These are phyloP conservation scores for Phytophthora aleatoria DNA, from an alignment of 352 stramenopile species.

Conservation along the genomic window DNA sequence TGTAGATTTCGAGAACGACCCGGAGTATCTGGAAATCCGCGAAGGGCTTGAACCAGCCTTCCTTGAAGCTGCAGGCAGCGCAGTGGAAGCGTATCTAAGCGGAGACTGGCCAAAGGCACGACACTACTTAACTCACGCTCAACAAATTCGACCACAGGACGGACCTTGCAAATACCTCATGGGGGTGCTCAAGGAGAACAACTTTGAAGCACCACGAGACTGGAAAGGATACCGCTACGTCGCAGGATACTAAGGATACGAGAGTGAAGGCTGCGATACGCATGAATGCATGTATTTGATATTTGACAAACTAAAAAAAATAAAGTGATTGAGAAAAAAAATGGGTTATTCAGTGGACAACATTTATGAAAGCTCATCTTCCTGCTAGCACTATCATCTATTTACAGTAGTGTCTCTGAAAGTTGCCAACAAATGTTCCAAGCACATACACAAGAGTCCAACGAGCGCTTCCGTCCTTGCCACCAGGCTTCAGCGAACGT, in stretches of 20 bases:
- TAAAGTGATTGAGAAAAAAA: neutral
- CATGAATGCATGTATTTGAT: slow-evolving; percentile 1
- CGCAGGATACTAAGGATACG: slow-evolving; percentile 57
- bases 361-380: slow-evolving; percentile 10
- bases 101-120: slow-evolving; percentile 77
- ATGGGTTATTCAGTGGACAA: neutral
- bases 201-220: slow-evolving; percentile 86
- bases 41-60: slow-evolving; percentile 83
- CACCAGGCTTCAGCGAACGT: slow-evolving; percentile 7
- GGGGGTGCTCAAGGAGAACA: slow-evolving; percentile 84
- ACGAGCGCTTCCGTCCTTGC: slow-evolving; percentile 10
- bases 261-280: slow-evolving; percentile 1
- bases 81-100: slow-evolving; percentile 76
- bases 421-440: slow-evolving; percentile 11
- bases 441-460: slow-evolving; percentile 21
- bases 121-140: slow-evolving; percentile 74
- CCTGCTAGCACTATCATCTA: slow-evolving; percentile 19
- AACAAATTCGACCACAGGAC: slow-evolving; percentile 83
- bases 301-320: neutral
- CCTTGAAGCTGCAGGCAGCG: slow-evolving; percentile 64
- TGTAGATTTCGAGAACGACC: slow-evolving; percentile 85
- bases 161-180: slow-evolving; percentile 92
- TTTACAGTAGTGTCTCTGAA: slow-evolving; percentile 17
- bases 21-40: slow-evolving; percentile 85
- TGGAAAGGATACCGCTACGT: slow-evolving; percentile 93